Evolutionary conservation across 2,329 filamentous ascomycete genomes (phyloP).

Genomic region (Cryoendolithus antarcticus): DNA sequence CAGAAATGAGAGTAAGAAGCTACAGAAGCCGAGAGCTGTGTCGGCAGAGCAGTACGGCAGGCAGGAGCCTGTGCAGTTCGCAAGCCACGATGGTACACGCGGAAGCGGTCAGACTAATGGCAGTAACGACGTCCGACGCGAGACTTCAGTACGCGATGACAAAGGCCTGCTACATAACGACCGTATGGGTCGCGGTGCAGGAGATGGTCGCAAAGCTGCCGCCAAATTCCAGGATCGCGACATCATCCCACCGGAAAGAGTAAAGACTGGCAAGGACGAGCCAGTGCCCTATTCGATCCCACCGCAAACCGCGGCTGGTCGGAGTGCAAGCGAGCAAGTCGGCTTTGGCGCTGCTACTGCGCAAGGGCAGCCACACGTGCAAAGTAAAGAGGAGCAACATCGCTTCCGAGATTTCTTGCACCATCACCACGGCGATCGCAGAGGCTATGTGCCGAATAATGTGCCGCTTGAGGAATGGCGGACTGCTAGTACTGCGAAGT

Average conservation of each 20-base stretch:
- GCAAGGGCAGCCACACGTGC: constrained; percentile 12
- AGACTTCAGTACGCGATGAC: too few relatives aligned
- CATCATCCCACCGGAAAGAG: constrained; percentile 20
- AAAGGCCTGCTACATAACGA: constrained; percentile 24
- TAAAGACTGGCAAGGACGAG: constrained; percentile 13
- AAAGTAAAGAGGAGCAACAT: constrained; percentile 20
- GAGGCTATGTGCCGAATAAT: constrained; percentile 41
- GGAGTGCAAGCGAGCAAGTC: constrained; percentile 28
- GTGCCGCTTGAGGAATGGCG: constrained; percentile 48
- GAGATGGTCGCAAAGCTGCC: constrained; percentile 18
- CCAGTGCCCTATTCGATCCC: constrained; percentile 22
- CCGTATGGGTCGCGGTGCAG: constrained; percentile 23
- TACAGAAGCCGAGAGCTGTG: constrained; percentile 13
- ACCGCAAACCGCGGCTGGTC: constrained; percentile 25
- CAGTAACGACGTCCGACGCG: too few relatives aligned
- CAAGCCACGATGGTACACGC: constrained; percentile 13
- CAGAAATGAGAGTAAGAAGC: constrained; percentile 24
- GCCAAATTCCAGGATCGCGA: constrained; percentile 24
- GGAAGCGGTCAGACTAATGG: too few relatives aligned
- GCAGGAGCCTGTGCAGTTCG: not conserved
- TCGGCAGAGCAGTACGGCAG: constrained; percentile 1
- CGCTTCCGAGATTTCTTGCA: constrained; percentile 25
- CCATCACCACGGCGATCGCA: constrained; percentile 21
- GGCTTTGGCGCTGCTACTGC: constrained; percentile 22
- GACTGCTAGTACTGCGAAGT: constrained; percentile 25